These are phyloP conservation scores for Aegilops sharonensis DNA, from an alignment of 176 grass and related monocot genomes.

Conservation along the genomic window DNA sequence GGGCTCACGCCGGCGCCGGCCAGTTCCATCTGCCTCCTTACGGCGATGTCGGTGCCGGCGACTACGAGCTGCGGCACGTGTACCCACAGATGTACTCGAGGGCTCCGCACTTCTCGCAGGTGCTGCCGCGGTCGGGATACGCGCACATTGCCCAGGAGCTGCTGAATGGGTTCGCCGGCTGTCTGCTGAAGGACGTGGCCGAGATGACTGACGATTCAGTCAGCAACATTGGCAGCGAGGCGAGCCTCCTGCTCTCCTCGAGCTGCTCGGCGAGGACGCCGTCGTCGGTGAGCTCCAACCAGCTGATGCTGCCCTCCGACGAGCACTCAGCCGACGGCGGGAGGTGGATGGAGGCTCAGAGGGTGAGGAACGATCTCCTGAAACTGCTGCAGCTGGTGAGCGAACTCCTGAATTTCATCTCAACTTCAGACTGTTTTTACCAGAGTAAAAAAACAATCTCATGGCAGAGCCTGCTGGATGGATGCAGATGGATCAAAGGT, in stretches of 20 bases:
- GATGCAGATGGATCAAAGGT: slow-evolving; percentile 73
- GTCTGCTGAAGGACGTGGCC: slow-evolving; percentile 44
- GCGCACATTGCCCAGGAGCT: slow-evolving; percentile 54
- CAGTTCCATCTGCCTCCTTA: slow-evolving; percentile 10
- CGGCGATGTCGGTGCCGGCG: neutral
- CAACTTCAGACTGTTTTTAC: neutral
- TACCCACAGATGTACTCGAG: slow-evolving; percentile 9
- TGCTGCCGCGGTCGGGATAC: slow-evolving; percentile 50
- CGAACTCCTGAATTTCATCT: slow-evolving; percentile 10
- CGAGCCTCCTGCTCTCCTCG: slow-evolving; percentile 36
- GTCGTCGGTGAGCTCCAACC: slow-evolving; percentile 22
- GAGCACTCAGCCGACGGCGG: slow-evolving; percentile 6
- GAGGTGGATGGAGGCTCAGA: slow-evolving; percentile 27
- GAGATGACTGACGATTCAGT: slow-evolving; percentile 7
- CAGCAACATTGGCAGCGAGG: slow-evolving; percentile 17
- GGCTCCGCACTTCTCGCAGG: slow-evolving; percentile 44
- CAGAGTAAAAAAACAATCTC: neutral
- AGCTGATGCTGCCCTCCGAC: slow-evolving; percentile 16
- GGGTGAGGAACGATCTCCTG: slow-evolving; percentile 48
- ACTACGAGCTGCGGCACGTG: neutral
- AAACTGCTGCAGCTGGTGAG: slow-evolving; percentile 66
- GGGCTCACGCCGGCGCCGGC: neutral
- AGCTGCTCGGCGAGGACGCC: slow-evolving; percentile 33
- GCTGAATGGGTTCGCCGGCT: slow-evolving; percentile 52
- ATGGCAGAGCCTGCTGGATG: neutral